Evolutionary conservation across 805 yeast genomes (phyloP), one percentile per base, ranked within the genome.

Genomic region (Sugiyamaella lignohabitans): DNA sequence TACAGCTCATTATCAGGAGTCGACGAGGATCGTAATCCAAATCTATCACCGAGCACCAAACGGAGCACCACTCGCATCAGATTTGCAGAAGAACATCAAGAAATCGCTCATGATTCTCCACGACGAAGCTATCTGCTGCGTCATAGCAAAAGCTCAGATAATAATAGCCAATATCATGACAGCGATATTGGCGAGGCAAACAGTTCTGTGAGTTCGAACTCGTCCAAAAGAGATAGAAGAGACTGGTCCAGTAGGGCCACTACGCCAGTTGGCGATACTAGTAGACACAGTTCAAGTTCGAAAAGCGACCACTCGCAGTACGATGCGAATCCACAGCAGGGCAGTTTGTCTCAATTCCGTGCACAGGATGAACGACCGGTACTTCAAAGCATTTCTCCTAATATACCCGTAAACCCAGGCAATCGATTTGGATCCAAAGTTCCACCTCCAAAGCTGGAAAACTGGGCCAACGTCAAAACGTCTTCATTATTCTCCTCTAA

Each of bases 11-110:
- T 27, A 27, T 8, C 32, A 8, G 11, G 11, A 8, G 14, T 27
- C 14, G 38, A 35, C 21, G 38, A 35, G 6, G 6, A 27, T 27
- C 11, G 11, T 11, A 27, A 27, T 27, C 30, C 11, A 27, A 10
- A 35, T 5, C 17, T 14, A 17, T 14, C 17, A 5, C 20, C 38
- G 11, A 10, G 10, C 11, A 35, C 20, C 18, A 35, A 18, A 14
- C 18, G 21, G 10, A 17, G 10, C 21, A 27, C 10, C 6, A 27
- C 30, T 27, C 18, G 45, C 16, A 47, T 50, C 6, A 27, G 53
- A 14, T 50, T 50, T 47, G 46, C 51, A 14, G 34, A 21, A 3
- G 47, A 39, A 11, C 36, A 50, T 27, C 42, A 50, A 22, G 51
- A 48, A 36, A 48, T 48, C 24, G 43, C 49, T 16, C 38, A 21